Conservation (phyloP, 1,139 yeast species). For the Tardiomyces digboiensis region DNA sequence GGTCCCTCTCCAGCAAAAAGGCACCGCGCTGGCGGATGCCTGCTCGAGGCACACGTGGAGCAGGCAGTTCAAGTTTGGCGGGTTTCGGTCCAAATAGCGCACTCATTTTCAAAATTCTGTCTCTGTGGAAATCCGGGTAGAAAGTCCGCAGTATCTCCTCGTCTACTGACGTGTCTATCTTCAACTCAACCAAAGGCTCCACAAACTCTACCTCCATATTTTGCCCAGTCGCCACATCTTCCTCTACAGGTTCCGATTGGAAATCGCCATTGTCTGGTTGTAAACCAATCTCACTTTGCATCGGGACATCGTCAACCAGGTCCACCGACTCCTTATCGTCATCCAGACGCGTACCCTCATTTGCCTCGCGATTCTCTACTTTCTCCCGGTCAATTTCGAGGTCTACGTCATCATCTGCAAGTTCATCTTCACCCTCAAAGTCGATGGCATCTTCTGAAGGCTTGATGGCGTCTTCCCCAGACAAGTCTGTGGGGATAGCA, state of each 20-base stretch:
- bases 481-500: constrained; percentile 13
- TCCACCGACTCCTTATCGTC: neutral
- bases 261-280: too few species aligned
- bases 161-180: neutral
- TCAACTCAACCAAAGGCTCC: constrained; percentile 2
- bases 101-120: constrained; percentile 55
- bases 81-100: constrained; percentile 58
- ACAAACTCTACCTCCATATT: constrained; percentile 3
- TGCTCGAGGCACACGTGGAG: constrained; percentile 48
- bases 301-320: neutral
- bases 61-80: constrained; percentile 39
- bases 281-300: too few species aligned
- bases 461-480: constrained; percentile 30
- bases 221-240: neutral
- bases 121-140: constrained; percentile 54
- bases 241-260: too few species aligned
- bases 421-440: constrained; percentile 89
- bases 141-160: constrained; percentile 24
- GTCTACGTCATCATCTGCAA: constrained; percentile 68
- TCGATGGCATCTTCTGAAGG: constrained; percentile 96
- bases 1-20: neutral
- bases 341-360: constrained; percentile 18
- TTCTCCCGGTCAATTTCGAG: constrained; percentile 9
- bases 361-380: constrained; percentile 13
- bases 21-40: constrained; percentile 28